Conservation (phyloP, 2,329 filamentous ascomycete species). For the Cercospora sp. region DNA sequence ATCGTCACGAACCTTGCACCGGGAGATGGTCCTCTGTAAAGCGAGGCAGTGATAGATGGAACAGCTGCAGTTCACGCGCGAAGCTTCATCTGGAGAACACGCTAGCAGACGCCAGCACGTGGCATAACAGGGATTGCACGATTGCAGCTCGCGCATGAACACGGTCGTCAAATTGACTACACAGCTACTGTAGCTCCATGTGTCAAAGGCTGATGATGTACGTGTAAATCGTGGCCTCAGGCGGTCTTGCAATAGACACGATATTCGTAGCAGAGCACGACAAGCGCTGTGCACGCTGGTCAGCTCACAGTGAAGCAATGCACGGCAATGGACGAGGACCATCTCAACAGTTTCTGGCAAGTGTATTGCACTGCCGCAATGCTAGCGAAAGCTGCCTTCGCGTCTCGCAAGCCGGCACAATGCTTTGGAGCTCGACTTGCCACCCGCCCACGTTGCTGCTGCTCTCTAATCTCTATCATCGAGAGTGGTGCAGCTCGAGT, state of each 20-base stretch:
- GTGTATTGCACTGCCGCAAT: background rate
- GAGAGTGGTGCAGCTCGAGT: background rate
- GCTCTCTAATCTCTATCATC: background rate
- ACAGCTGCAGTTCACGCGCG: background rate
- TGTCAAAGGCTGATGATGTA: too few species aligned
- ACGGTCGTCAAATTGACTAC: too few species aligned
- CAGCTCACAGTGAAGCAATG: too few species aligned
- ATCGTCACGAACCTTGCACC: conserved; percentile 13
- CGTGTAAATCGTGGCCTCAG: too few species aligned
- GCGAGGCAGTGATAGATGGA: background rate
- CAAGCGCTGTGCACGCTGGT: too few species aligned
- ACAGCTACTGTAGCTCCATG: too few species aligned
- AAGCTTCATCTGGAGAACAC: background rate
- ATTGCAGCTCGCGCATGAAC: too few species aligned
- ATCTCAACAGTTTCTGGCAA: background rate
- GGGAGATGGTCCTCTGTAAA: background rate
- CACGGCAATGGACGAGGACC: too few species aligned
- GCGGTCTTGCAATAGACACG: too few species aligned
- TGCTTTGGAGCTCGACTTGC: background rate
- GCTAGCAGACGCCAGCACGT: conserved; percentile 5
- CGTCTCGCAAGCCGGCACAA: background rate
- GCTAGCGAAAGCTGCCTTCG: background rate
- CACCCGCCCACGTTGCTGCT: background rate
- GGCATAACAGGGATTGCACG: too few species aligned
- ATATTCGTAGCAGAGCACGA: too few species aligned